Evolutionary conservation across 2,329 filamentous ascomycete genomes (phyloP).

Genomic region (Tolypocladium inflatum): DNA sequence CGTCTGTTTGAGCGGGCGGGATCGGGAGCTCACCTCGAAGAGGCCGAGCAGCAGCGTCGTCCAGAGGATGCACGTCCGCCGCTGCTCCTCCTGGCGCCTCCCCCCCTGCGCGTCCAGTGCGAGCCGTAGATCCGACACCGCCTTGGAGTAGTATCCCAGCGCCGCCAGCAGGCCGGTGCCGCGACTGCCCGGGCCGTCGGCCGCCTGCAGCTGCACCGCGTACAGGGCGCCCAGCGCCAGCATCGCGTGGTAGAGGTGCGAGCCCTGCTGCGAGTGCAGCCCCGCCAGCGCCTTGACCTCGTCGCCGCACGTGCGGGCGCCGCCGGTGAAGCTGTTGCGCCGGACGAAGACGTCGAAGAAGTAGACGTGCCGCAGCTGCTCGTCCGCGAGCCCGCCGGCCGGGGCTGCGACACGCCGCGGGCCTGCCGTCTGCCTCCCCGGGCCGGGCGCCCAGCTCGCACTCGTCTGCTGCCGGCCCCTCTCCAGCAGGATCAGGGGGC

Average conservation of each 20-base stretch:
- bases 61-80: slow-evolving; percentile 15
- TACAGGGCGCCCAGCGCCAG: not conserved
- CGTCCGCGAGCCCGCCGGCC: slow-evolving; percentile 5
- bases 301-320: slow-evolving; percentile 2
- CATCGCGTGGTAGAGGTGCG: not conserved
- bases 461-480: slow-evolving; percentile 6
- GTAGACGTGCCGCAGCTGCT: slow-evolving; percentile 11
- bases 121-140: not conserved
- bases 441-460: not conserved
- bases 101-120: not conserved
- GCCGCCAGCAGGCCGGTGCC: not conserved
- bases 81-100: not conserved
- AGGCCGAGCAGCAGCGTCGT: slow-evolving; percentile 22
- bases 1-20: not conserved
- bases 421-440: not conserved
- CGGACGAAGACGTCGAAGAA: slow-evolving; percentile 19
- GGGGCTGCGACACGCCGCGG: not conserved
- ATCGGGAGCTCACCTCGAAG: slow-evolving; percentile 18
- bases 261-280: not conserved
- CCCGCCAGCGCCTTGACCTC: slow-evolving; percentile 12
- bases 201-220: not conserved
- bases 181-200: not conserved
- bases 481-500: slow-evolving; percentile 11
- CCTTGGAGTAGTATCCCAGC: not conserved
- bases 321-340: slow-evolving; percentile 17